Base-by-base conservation (phyloP, 129 eudicot genomes). In the Smallanthus sonchifolius region DNA sequence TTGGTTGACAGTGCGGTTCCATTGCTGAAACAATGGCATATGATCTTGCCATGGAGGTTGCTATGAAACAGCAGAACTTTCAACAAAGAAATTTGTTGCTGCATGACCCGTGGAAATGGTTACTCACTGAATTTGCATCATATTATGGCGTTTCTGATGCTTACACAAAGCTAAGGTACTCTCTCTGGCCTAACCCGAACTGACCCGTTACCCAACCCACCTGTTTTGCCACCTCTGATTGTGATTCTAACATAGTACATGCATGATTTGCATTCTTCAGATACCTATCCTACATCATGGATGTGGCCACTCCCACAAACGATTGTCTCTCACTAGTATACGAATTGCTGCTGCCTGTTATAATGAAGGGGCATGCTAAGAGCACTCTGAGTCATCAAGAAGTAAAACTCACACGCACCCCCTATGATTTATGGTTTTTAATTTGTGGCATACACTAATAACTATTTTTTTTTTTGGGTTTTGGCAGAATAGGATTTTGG, bases 21-120 rank as follows among this genome's bases (percentile, higher is more conserved):
- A 89, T 91, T 84, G 97, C 97, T 44, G 97, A 91, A 78, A 91
- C 97, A 9, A 87, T 91, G 72, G 97, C 97, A 11, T 91, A 91
- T 84, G 97, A 91, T 75, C 77, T 86, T 48, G 94, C 84, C 19
- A 59, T 91, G 67, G 97, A 91, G 75, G 86, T 87, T 82, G 94
- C 97, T 35, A 87, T 91, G 94, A 91, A 83, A 84, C 87, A 82
- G 48, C 94, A 91, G 61, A 85, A 86, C 77, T 91, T 91, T 79
- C 97, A 86, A 55, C 97, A 86, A 76, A 84, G 97, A 67, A 85
- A 91, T 70, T 66, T 91, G 70, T 55, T 42, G 40, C 65, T 91
- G 45, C 87, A 87, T 78, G 97, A 91, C 38, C 86, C 92, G 34
- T 91, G 97, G 97, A 84, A 87, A 76, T 91, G 97, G 97, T 74